A percentile compares a stretch with the other conserved stretches of the same genome.
These are phyloP conservation scores for Novymonas esmeraldas DNA, from an alignment of 208 protist species.

Conservation along the genomic window DNA sequence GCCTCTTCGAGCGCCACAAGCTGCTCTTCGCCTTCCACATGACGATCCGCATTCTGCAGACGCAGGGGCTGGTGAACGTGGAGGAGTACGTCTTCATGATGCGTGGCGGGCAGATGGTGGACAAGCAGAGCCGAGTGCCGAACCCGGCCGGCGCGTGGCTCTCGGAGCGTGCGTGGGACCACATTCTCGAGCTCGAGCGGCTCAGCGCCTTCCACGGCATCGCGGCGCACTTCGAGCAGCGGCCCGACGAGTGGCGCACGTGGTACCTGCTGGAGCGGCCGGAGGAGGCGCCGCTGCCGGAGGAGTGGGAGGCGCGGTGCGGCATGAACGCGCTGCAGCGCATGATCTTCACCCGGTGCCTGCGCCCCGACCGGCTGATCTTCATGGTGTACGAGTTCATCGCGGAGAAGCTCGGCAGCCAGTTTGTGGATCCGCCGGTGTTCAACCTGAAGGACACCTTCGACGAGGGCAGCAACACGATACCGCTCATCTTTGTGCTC, in stretches of 20 bases:
- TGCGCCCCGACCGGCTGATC: constrained; percentile 97
- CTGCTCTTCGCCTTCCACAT: constrained; percentile 99
- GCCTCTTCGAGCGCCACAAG: constrained; percentile 99
- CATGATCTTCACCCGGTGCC: constrained; percentile 97
- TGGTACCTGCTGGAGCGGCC: constrained; percentile 96
- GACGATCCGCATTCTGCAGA: constrained; percentile 96
- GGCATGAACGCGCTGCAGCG: constrained; percentile 94
- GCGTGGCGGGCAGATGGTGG: constrained; percentile 95
- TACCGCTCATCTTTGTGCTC: constrained; percentile 98
- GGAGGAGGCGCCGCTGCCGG: constrained; percentile 94
- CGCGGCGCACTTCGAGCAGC: constrained; percentile 95
- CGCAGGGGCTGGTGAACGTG: constrained; percentile 88
- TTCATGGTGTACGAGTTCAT: constrained; percentile 98
- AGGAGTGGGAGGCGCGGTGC: constrained; percentile 94
- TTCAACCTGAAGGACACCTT: constrained; percentile 97
- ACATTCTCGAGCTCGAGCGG: constrained; percentile 97
- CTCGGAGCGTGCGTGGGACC: constrained; percentile 95
- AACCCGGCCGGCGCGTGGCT: constrained; percentile 98
- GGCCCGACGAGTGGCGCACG: constrained; percentile 91
- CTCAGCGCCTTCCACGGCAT: constrained; percentile 96
- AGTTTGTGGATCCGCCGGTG: constrained; percentile 97
- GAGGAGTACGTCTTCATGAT: constrained; percentile 99
- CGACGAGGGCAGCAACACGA: constrained; percentile 90
- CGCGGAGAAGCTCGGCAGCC: constrained; percentile 89
- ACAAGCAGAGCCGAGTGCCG: constrained; percentile 91